phyloP scores from a whole-genome alignment of 495 filamentous ascomycete species.

The Trichoderma virens region DNA sequence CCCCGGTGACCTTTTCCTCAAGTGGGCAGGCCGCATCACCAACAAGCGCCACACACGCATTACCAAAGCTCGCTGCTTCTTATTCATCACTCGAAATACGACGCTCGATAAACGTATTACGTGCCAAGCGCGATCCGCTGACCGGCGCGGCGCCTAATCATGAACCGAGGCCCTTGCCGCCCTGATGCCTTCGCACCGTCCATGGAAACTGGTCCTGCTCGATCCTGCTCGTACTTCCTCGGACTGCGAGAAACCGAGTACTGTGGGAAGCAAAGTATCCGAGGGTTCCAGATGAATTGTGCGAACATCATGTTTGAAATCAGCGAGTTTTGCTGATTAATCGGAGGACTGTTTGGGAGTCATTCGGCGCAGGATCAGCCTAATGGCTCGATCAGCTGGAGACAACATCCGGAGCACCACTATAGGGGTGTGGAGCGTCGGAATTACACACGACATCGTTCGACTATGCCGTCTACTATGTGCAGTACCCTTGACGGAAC shows the following conservation, averaged over 20 bases:
- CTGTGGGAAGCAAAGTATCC: background rate
- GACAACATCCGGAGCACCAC: background rate
- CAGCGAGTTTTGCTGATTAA: too few species aligned
- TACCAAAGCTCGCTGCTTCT: too few species aligned
- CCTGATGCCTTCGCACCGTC: background rate
- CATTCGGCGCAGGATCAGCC: too few species aligned
- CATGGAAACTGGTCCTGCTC: background rate
- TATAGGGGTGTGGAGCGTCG: background rate
- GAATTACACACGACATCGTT: background rate
- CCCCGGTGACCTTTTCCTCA: too few species aligned
- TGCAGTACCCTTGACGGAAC: too few species aligned
- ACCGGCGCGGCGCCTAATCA: background rate
- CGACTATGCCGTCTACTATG: too few species aligned
- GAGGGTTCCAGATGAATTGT: too few species aligned
- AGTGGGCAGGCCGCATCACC: background rate
- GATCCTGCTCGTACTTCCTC: background rate
- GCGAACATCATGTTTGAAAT: too few species aligned
- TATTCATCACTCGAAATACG: background rate
- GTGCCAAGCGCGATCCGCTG: background rate
- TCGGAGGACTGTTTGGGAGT: too few species aligned
- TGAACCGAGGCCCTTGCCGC: background rate
- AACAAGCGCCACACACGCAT: constrained; percentile 2
- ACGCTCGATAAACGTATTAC: background rate
- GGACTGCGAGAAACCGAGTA: background rate
- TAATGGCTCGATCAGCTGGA: background rate